Conservation (phyloP, 140 eudicot genomes). For the Stevia rebaudiana region DNA sequence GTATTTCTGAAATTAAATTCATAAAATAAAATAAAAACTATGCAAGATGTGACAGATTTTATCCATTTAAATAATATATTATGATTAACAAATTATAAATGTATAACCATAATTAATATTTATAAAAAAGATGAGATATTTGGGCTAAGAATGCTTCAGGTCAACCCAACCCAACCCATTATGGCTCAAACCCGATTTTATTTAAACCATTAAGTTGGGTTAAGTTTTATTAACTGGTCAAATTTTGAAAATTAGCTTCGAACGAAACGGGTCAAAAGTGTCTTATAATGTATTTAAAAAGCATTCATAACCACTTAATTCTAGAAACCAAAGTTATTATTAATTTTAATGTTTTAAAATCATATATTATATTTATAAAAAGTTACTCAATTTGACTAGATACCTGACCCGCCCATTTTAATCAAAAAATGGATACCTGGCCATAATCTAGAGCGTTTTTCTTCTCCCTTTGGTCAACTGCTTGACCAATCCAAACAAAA, state of each 20-base stretch:
- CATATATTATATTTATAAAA: too few relatives aligned
- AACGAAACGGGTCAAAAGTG: neutral
- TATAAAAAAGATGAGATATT: neutral
- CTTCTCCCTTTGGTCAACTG: slow-evolving; percentile 75
- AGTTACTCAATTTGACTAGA: too few relatives aligned
- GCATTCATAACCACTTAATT: neutral
- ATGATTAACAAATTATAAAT: neutral
- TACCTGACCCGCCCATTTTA: neutral
- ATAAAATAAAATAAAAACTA: slow-evolving; percentile 1
- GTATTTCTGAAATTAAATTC: slow-evolving; percentile 56
- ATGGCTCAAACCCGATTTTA: neutral
- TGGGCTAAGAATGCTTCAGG: neutral
- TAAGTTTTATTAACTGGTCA: neutral
- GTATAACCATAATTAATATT: neutral
- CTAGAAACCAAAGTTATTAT: neutral
- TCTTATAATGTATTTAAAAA: neutral
- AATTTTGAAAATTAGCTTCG: neutral
- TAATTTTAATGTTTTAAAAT: too few relatives aligned
- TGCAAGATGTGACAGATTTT: neutral
- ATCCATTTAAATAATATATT: neutral
- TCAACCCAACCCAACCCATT: slow-evolving; percentile 1
- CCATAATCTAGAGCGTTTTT: slow-evolving; percentile 79
- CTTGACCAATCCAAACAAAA: slow-evolving; percentile 89
- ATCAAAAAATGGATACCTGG: slow-evolving; percentile 44
- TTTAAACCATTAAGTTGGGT: neutral